Base-by-base conservation (phyloP, 2,329 filamentous ascomycete genomes). In the Colletotrichum sp. region DNA sequence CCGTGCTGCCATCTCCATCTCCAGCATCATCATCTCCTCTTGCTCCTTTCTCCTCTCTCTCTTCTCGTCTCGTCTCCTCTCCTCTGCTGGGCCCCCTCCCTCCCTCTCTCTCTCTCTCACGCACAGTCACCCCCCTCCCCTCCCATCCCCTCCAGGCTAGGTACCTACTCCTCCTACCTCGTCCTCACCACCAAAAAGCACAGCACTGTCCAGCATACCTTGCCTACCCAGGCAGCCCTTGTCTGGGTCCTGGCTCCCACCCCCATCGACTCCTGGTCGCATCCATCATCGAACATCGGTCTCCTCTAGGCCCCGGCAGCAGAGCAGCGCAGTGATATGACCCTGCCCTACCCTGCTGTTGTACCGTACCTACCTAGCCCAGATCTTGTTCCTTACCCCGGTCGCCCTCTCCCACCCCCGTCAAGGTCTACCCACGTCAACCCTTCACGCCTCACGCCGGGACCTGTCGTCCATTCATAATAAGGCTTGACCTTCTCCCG, bases 401-500 rank as follows among this genome's bases (percentile, higher is more conserved):
- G 74, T 75, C 65, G 72, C 43, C 43, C 43, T 48, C 43, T 21
- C 60, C 39, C 36, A 55, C 69, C 55, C 52, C 59, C 57, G 57
- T 69, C 73, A 43, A 75, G 64, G 73, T 48, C 71, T 73, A 75
- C 73, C 73, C 73, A 75, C 68, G 67, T 69, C 71, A 75, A 77
- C 72, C 67, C 75, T 77, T 75, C 64, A 75, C 75, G 68, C 75
- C 72, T 71, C 72, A 65, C 55, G 63, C 66, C 60, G 74, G 74
- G 74, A 76, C 74, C 74, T 75, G 71, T 76, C 74, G 72, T 75
- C 71, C 71, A 75, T 76, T 76, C 74, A 75, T 76, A 76, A 75
- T 76, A 76, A 76, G 74, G 74, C 74, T 76, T 75, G 71, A 76
- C 74, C 71, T 75, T 75, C 74, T 75, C 74, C 74, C 74, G 72